These are phyloP conservation scores for Rubus idaeus DNA, from an alignment of 306 rosid species.

Conservation along the genomic window DNA sequence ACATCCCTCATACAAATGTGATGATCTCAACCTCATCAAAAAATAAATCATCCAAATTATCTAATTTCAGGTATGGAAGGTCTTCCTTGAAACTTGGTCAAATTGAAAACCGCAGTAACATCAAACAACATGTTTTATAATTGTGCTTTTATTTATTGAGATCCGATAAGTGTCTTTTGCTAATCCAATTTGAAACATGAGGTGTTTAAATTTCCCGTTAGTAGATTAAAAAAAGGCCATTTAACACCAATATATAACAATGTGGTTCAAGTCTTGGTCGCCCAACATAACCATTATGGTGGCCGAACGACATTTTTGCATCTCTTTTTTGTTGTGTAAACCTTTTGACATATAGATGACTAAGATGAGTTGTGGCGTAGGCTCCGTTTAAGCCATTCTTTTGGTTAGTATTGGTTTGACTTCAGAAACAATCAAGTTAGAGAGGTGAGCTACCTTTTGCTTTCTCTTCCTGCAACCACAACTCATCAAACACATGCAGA, in stretches of 20 bases:
- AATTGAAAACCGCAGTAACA: not conserved
- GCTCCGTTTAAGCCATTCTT: not conserved
- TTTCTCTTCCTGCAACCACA: conserved; percentile 9
- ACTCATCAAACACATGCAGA: conserved; percentile 10
- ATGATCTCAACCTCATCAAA: not conserved
- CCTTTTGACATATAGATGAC: too few relatives aligned
- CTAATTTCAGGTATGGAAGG: not conserved
- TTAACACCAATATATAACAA: too few relatives aligned
- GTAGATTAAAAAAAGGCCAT: too few relatives aligned
- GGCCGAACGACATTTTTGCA: too few relatives aligned
- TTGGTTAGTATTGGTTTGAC: conserved; percentile 5
- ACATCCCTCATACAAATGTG: not conserved
- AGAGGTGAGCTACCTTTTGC: not conserved
- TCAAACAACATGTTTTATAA: not conserved
- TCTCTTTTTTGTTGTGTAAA: too few relatives aligned
- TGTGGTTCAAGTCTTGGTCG: too few relatives aligned
- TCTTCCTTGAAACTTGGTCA: not conserved
- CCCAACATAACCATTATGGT: too few relatives aligned
- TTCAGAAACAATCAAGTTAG: not conserved
- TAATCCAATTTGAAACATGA: too few relatives aligned
- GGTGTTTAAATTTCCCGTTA: too few relatives aligned
- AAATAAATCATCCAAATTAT: not conserved
- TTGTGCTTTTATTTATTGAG: too few relatives aligned
- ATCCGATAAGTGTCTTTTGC: too few relatives aligned
- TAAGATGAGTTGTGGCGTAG: not conserved